Evolutionary conservation across 768 basidiomycete species (phyloP).

Genomic region (Russula olivacea): DNA sequence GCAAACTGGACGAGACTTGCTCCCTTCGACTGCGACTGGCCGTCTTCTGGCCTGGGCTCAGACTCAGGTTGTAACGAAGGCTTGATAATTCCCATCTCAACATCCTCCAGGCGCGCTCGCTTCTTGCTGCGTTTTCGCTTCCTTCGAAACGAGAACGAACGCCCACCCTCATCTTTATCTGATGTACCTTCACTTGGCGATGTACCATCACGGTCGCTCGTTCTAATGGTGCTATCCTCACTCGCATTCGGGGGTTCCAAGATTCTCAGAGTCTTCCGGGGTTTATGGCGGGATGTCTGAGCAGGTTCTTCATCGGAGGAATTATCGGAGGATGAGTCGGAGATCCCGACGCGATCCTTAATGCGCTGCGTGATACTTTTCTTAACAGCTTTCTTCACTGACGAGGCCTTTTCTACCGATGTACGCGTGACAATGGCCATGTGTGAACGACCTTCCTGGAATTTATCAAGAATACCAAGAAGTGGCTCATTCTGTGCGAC

Average conservation of each 20-base stretch:
- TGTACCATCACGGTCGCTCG: slow-evolving; percentile 29
- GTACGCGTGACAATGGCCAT: slow-evolving; percentile 72
- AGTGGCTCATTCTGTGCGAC: slow-evolving; percentile 84
- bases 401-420: slow-evolving; percentile 47
- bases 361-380: slow-evolving; percentile 73
- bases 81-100: slow-evolving; percentile 32
- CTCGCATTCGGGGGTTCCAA: slow-evolving; percentile 2
- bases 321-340: slow-evolving; percentile 36
- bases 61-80: slow-evolving; percentile 28
- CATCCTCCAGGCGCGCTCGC: slow-evolving; percentile 23
- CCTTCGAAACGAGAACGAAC: slow-evolving; percentile 24
- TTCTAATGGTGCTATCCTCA: slow-evolving; percentile 12
- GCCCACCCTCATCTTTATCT: slow-evolving; percentile 24
- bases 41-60: slow-evolving; percentile 21
- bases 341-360: slow-evolving; percentile 64
- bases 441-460: slow-evolving; percentile 86
- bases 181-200: slow-evolving; percentile 21
- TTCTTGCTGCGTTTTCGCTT: slow-evolving; percentile 27
- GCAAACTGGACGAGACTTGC: slow-evolving; percentile 31
- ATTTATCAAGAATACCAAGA: slow-evolving; percentile 77
- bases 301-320: slow-evolving; percentile 41
- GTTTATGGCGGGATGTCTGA: slow-evolving; percentile 4
- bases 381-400: slow-evolving; percentile 80
- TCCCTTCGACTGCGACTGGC: slow-evolving; percentile 24
- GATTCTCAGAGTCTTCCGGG: slow-evolving; percentile 22